phyloP scores from a whole-genome alignment of 2,329 filamentous ascomycete genomes.

The Alternaria incomplexa region DNA sequence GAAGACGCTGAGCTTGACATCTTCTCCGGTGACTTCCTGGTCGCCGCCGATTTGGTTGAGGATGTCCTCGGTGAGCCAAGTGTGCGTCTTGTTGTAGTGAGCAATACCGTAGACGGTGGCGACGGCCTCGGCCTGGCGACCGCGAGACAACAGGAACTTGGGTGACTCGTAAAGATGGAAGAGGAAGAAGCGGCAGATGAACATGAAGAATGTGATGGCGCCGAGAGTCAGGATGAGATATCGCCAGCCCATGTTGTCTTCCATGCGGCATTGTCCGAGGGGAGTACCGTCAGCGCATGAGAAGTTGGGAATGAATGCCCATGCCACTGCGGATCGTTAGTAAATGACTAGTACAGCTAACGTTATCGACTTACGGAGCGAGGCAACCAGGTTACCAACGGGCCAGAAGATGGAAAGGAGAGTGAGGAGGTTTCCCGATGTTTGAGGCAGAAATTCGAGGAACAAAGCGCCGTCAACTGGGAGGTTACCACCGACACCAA shows the following conservation, averaged over 20 bases:
- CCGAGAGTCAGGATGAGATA: conserved; percentile 75
- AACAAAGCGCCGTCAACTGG: conserved; percentile 82
- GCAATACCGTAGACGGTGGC: conserved; percentile 81
- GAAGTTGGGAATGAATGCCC: conserved; percentile 76
- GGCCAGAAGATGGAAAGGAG: conserved; percentile 89
- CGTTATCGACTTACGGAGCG: conserved; percentile 21
- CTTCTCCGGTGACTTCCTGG: conserved; percentile 48
- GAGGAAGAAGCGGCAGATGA: conserved; percentile 76
- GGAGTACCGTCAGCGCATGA: conserved; percentile 51
- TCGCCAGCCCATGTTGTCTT: conserved; percentile 75
- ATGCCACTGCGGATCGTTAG: conserved; percentile 62
- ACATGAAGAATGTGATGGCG: conserved; percentile 76
- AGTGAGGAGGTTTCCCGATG: conserved; percentile 75
- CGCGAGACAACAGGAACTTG: conserved; percentile 79
- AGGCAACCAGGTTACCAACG: conserved; percentile 74
- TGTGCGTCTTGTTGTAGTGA: conserved; percentile 64
- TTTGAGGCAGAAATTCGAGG: conserved; percentile 80
- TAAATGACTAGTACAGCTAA: background rate
- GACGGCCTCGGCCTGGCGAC: conserved; percentile 78
- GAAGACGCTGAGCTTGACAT: conserved; percentile 48
- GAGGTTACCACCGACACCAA: conserved; percentile 67
- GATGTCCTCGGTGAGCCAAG: conserved; percentile 70
- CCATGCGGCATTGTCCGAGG: conserved; percentile 50
- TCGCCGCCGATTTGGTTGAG: conserved; percentile 61
- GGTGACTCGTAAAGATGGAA: conserved; percentile 87